These are phyloP conservation scores for Yarrowia galli DNA, from an alignment of 1,139 yeast genomes.

Conservation along the genomic window DNA sequence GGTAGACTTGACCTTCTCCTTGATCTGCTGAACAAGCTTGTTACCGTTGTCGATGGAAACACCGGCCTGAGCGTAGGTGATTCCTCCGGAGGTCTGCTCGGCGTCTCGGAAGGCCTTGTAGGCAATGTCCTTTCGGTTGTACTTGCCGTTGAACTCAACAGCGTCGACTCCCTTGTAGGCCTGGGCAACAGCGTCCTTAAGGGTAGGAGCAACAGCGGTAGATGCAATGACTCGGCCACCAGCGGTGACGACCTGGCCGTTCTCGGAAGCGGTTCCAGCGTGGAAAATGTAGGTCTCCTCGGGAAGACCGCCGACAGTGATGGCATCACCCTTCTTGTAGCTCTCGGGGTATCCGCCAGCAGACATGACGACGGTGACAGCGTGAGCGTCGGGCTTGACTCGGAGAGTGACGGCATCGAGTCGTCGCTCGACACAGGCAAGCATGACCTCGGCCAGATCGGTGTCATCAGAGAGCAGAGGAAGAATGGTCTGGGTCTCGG, in stretches of 20 bases:
- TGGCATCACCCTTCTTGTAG: conserved; percentile 85
- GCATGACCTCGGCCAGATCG: conserved; percentile 88
- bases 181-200: conserved; percentile 79
- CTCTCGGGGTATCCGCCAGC: conserved; percentile 97
- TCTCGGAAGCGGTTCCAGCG: conserved; percentile 77
- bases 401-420: conserved; percentile 81
- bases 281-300: conserved; percentile 82
- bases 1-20: conserved; percentile 91
- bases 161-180: conserved; percentile 87
- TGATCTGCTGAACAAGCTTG: conserved; percentile 85
- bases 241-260: conserved; percentile 73
- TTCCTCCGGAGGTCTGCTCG: conserved; percentile 51
- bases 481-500: conserved; percentile 96
- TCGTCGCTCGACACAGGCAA: conserved; percentile 95
- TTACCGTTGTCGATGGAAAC: conserved; percentile 98
- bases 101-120: conserved; percentile 85
- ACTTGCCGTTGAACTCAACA: conserved; percentile 74
- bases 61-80: conserved; percentile 93
- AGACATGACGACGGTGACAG: conserved; percentile 93
- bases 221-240: conserved; percentile 99
- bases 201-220: conserved; percentile 79
- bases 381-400: conserved; percentile 65
- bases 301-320: conserved; percentile 60
- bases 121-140: conserved; percentile 92
- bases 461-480: conserved; percentile 83